Evolutionary conservation across 2,329 filamentous ascomycete genomes (phyloP), one percentile per base, ranked within the genome.

Genomic region (Diplodia seriata): DNA sequence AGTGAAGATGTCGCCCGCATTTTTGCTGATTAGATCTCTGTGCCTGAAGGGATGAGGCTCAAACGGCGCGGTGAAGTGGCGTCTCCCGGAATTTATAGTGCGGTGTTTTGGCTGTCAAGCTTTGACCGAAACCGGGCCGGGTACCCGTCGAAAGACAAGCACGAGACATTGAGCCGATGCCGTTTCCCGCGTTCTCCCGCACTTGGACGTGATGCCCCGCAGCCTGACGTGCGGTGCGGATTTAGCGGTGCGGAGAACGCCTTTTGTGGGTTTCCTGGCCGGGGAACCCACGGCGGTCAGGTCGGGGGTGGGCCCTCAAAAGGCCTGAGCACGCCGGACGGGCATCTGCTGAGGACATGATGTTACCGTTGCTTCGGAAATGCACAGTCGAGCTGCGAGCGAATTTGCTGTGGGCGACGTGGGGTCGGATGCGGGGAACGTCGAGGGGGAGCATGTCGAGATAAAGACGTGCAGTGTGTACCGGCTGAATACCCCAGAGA

Each of bases 1-100:
- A 56, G 3, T 4, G 29, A 38, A 38, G 54, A n/a, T 56, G 54
- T 23, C 29, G 54, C 29, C 54, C 54, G 54, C 54, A 56, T 56
- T 20, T 26, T 56, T 33, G 4, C 8, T 33, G 31, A 6, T n/a
- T n/a, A n/a, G n/a, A n/a, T 1, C 40, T n/a, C 15, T n/a, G 33
- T 36, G 33, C 9, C 33, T 36, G 33, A 11, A 11, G 40, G 4
- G n/a, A n/a, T n/a, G 18, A 18, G 40, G 12, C 18, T 47, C 43
- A 20, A n/a, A n/a, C 8, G 18, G 6, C 18, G 40, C 18, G 18
- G 7, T 18, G 40, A 43, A 8, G 40, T 8, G 50, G 50, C 50
- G 11, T 14, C 9, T 29, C 50, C n/a, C 20, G 14, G 11, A 29
- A 53, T 29, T 53, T 53, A 53, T 53, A 53, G 4, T 29, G 2